Base-by-base conservation (phyloP, 2,329 filamentous ascomycete species). In the Lachnellula hyalina region DNA sequence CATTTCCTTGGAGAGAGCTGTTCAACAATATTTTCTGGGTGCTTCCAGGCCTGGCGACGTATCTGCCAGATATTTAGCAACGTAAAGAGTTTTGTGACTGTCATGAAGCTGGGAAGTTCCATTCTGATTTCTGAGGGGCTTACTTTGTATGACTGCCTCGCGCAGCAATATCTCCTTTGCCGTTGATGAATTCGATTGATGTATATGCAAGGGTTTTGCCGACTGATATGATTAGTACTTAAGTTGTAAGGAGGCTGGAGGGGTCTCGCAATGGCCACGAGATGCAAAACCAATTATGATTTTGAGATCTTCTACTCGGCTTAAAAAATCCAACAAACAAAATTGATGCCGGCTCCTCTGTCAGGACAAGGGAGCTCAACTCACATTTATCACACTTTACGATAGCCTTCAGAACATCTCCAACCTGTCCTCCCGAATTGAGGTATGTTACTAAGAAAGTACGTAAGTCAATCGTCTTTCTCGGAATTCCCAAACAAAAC, bases 141-240 rank as follows among this genome's bases (percentile, higher is more conserved):
- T 63, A 85, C 83, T 86, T 86, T 14, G 83, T 86, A 64, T 86
- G 83, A 60, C 82, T 86, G 44, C 83, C 83, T 47, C 83, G 72
- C 0, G 83, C 83, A 11, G 81, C 78, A 4, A 86, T 66, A 44
- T 86, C 76, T 5, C 82, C 82, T 56, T 82, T 78, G 49, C 70
- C 70, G 58, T 86, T 85, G 51, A 70, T 77, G 59, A 86, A 86
- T 0, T 77, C 75, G 15, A 86, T 73, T 0, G 76, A 78, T 0
- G 84, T 86, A 61, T 77, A 86, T 5, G 83, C 84, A 5, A 86
- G 68, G 0, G 79, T 85, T 60, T 80, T 83, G n/a, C 83, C 83
- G 61, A 86, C 82, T 85, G 51, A 19, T 23, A 21, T 70, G 58
- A 85, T 84, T 51, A 76, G 59, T 85, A 86, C 0, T 76, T 0